Evolutionary conservation across 2,329 filamentous ascomycete species (phyloP).

Genomic region (Penicillium verrucosum): DNA sequence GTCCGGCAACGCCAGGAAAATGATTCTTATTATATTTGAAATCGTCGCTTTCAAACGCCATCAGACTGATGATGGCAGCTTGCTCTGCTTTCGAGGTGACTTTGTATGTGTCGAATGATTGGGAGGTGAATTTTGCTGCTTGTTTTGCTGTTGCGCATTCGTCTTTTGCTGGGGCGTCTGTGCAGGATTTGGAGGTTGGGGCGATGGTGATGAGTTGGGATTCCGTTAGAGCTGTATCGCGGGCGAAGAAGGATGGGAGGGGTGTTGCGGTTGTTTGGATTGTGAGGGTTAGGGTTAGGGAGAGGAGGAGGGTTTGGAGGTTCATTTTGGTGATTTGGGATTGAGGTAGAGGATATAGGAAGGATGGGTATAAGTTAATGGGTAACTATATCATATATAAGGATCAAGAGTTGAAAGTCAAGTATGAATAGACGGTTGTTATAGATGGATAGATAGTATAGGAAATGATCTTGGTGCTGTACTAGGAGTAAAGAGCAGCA

Average conservation of each 20-base stretch:
- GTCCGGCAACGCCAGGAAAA: constrained; percentile 56
- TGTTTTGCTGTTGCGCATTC: constrained; percentile 66
- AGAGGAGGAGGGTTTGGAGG: constrained; percentile 1
- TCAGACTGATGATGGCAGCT: constrained; percentile 67
- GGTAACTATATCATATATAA: background rate
- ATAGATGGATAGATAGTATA: background rate
- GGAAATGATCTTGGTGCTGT: background rate
- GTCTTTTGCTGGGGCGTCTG: constrained; percentile 41
- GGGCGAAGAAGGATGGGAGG: background rate
- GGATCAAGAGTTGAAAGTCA: background rate
- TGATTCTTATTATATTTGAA: constrained; percentile 71
- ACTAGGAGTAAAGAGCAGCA: background rate
- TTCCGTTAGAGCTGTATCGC: constrained; percentile 23
- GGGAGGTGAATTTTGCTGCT: constrained; percentile 57
- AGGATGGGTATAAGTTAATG: background rate
- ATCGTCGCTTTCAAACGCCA: constrained; percentile 66
- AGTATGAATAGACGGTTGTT: background rate
- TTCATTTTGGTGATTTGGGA: background rate
- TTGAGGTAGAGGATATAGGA: background rate
- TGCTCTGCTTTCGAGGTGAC: constrained; percentile 58
- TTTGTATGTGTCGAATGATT: constrained; percentile 56
- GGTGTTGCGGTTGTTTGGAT: constrained; percentile 12
- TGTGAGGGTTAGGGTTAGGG: constrained; percentile 16
- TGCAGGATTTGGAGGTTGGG: constrained; percentile 57
- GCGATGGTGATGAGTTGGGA: constrained; percentile 47